These are phyloP conservation scores for Lagenidium sp. DNA, from an alignment of 352 stramenopile genomes.

Conservation along the genomic window DNA sequence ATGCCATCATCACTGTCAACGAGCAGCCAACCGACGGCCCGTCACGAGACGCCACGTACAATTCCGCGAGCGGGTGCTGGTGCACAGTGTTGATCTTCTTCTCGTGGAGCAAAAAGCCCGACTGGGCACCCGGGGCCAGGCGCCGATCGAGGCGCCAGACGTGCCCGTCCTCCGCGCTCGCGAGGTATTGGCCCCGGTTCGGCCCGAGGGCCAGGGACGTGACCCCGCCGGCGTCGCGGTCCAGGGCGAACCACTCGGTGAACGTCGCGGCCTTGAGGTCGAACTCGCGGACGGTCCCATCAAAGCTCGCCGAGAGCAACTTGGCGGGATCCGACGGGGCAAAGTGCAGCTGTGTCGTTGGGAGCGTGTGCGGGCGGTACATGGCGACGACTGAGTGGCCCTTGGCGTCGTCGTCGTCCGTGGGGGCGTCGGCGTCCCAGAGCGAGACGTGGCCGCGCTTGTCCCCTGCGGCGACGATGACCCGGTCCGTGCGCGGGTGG, in stretches of 20 bases:
- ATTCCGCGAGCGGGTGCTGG: conserved; percentile 42
- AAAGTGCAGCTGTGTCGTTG: conserved; percentile 65
- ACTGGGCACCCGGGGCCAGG: conserved; percentile 12
- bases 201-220: conserved; percentile 32
- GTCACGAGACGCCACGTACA: conserved; percentile 58
- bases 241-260: conserved; percentile 40
- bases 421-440: conserved; percentile 30
- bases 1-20: neutral
- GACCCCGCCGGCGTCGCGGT: conserved; percentile 35
- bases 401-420: conserved; percentile 14
- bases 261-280: conserved; percentile 48
- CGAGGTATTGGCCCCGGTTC: conserved; percentile 21
- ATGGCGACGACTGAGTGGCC: conserved; percentile 44
- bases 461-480: conserved; percentile 63
- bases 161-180: conserved; percentile 54
- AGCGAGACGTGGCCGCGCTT: conserved; percentile 67
- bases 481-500: conserved; percentile 46
- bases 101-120: conserved; percentile 50
- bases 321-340: conserved; percentile 28
- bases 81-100: conserved; percentile 87
- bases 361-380: conserved; percentile 56
- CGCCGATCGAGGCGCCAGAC: conserved; percentile 50
- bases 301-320: conserved; percentile 63
- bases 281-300: conserved; percentile 57
- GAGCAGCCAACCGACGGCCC: neutral